Percentiles rank a stretch among this genome's conserved stretches.
Conservation (phyloP, 176 grass and related monocot species). For the Aegilops bicornis region DNA sequence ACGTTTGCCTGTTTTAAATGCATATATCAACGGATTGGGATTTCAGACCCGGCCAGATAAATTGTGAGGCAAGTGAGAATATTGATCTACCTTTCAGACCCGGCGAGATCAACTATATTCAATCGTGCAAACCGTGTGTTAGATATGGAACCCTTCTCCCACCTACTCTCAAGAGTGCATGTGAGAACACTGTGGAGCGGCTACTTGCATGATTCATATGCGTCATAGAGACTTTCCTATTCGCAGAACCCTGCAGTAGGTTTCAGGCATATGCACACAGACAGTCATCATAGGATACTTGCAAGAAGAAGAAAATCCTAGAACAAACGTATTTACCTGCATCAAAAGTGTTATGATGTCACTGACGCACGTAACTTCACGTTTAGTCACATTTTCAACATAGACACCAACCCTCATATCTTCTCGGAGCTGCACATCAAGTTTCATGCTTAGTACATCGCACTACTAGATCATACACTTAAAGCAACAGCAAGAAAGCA, state of each 20-base stretch:
- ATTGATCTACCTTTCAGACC: constrained; percentile 77
- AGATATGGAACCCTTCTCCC: constrained; percentile 74
- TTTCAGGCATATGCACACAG: constrained; percentile 4
- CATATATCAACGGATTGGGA: constrained; percentile 20
- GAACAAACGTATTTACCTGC: constrained; percentile 48
- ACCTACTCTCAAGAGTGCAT: constrained; percentile 81
- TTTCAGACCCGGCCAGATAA: background rate
- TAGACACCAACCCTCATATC: constrained; percentile 66
- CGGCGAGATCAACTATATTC: constrained; percentile 95
- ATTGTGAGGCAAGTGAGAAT: background rate
- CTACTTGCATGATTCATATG: constrained; percentile 93
- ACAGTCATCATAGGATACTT: constrained; percentile 8
- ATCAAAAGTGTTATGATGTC: constrained; percentile 88
- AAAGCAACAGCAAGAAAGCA: constrained; percentile 34
- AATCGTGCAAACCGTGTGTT: constrained; percentile 83
- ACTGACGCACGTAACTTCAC: constrained; percentile 69
- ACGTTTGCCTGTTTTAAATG: constrained; percentile 74
- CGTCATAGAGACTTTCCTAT: constrained; percentile 85
- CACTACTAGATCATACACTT: constrained; percentile 18
- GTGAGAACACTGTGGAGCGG: constrained; percentile 94
- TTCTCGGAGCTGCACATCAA: constrained; percentile 70
- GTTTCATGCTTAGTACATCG: background rate
- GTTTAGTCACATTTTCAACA: constrained; percentile 85
- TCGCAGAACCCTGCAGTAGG: constrained; percentile 67
- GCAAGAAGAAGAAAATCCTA: constrained; percentile 16